A percentile compares a stretch with the other conserved stretches of the same genome.
phyloP scores from a whole-genome alignment of 176 grass and related monocot genomes.

The Pontederia paniculata region DNA sequence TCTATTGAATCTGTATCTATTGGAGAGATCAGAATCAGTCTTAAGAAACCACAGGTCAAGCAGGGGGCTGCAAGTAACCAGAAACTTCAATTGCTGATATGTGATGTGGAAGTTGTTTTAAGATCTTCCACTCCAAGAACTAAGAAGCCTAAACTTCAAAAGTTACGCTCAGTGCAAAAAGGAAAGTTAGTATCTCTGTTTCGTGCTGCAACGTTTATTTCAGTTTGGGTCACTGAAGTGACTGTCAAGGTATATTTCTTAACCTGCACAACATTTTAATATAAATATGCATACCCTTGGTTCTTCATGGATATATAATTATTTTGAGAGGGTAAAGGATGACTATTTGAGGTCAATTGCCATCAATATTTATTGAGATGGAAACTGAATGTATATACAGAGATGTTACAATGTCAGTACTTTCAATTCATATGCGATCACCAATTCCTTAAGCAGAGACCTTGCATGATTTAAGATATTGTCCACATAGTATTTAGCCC shows the following conservation, averaged over 20 bases:
- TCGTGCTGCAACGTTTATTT: slow-evolving; percentile 44
- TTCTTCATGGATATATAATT: slow-evolving; percentile 3
- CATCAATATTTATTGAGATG: too few species aligned
- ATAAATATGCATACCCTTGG: not conserved
- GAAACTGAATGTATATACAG: too few species aligned
- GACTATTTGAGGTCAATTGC: too few species aligned
- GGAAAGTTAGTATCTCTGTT: slow-evolving; percentile 49
- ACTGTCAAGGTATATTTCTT: slow-evolving; percentile 61
- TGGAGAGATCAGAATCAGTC: slow-evolving; percentile 57
- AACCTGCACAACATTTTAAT: not conserved
- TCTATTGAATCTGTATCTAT: slow-evolving; percentile 50
- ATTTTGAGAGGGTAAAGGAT: too few species aligned
- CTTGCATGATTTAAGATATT: too few species aligned
- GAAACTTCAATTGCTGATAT: slow-evolving; percentile 56
- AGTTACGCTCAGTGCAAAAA: slow-evolving; percentile 34
- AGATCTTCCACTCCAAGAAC: slow-evolving; percentile 40
- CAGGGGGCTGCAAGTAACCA: slow-evolving; percentile 38
- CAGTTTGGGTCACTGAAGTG: slow-evolving; percentile 55
- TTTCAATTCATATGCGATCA: too few species aligned
- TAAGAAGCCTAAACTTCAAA: slow-evolving; percentile 58
- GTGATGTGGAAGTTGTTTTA: slow-evolving; percentile 63
- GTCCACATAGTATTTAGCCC: too few species aligned
- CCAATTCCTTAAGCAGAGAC: too few species aligned
- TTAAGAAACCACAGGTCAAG: slow-evolving; percentile 36
- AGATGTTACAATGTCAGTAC: too few species aligned